Percentiles rank a stretch among this genome's conserved stretches.
phyloP scores from a whole-genome alignment of 2,329 filamentous ascomycete genomes.

The Polytolypa hystricis region DNA sequence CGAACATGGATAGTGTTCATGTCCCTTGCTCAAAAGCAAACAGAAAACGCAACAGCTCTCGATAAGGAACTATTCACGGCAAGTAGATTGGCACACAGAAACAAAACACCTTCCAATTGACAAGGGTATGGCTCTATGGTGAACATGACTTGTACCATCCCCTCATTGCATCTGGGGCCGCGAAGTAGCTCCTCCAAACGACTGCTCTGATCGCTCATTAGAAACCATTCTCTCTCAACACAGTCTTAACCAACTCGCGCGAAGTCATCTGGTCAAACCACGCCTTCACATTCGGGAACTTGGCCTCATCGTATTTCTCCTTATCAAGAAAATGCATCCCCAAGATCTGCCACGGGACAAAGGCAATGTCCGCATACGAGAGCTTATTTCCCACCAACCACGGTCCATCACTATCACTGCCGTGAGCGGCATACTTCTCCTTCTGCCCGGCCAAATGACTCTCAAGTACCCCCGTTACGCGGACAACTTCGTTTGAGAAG shows the following conservation, averaged over 20 bases:
- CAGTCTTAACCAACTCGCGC: too few species aligned
- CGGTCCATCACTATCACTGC: constrained; percentile 1
- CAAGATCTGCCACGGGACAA: constrained; percentile 18
- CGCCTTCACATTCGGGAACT: constrained; percentile 10
- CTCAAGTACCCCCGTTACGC: constrained; percentile 33
- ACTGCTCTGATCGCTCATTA: too few species aligned
- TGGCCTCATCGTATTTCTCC: constrained; percentile 8
- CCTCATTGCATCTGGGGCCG: not conserved
- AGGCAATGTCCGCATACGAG: constrained; percentile 29
- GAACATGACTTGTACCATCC: too few species aligned
- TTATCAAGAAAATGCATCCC: constrained; percentile 4
- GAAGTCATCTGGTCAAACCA: constrained; percentile 9
- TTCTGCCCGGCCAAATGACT: constrained; percentile 15
- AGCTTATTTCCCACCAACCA: constrained; percentile 29
- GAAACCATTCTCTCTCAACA: too few species aligned
- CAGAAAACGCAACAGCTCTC: too few species aligned
- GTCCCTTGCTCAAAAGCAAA: too few species aligned
- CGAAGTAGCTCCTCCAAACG: not conserved
- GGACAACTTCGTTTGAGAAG: constrained; percentile 30
- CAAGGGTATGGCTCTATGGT: too few species aligned
- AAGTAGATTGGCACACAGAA: too few species aligned
- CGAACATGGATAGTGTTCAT: too few species aligned
- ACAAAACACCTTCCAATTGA: too few species aligned
- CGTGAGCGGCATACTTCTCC: constrained; percentile 8
- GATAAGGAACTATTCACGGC: too few species aligned